Percentiles rank a stretch among this genome's conserved stretches.
These are phyloP conservation scores for Hyphopichia fennica DNA, from an alignment of 1,139 yeast species.

Conservation along the genomic window DNA sequence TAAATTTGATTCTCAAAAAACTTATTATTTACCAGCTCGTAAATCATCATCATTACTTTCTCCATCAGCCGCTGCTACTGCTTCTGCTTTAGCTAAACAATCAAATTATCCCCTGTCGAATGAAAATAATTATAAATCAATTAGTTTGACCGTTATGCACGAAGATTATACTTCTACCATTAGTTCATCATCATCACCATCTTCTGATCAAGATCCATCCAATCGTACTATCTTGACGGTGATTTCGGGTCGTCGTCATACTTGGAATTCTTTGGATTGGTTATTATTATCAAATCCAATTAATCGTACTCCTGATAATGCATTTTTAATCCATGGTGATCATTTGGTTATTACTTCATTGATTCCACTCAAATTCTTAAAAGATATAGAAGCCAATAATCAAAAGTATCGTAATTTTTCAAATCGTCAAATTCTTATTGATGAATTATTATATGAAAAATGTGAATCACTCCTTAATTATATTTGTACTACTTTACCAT, in stretches of 20 bases:
- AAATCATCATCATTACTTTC: conserved; percentile 14
- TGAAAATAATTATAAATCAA: conserved; percentile 42
- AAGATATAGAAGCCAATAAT: conserved; percentile 9
- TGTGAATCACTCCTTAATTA: conserved; percentile 43
- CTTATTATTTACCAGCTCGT: conserved; percentile 31
- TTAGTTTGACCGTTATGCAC: conserved; percentile 41
- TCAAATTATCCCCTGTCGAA: conserved; percentile 32
- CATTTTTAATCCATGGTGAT: conserved; percentile 41
- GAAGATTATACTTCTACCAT: conserved; percentile 25
- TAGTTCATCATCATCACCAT: neutral
- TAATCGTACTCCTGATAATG: conserved; percentile 9
- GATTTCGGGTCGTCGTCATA: conserved; percentile 42
- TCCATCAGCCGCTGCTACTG: conserved; percentile 9
- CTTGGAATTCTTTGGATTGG: conserved; percentile 50
- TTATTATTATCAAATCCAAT: conserved; percentile 18
- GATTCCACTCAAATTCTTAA: conserved; percentile 30
- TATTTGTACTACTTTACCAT: conserved; percentile 28
- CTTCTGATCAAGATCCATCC: neutral
- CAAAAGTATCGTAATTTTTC: conserved; percentile 9
- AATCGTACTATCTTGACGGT: conserved; percentile 38
- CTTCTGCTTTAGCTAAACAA: conserved; percentile 8
- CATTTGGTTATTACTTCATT: conserved; percentile 39
- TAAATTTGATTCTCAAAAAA: conserved; percentile 41
- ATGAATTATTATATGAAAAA: conserved; percentile 35
- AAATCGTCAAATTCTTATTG: conserved; percentile 14